Evolutionary conservation across 2,329 filamentous ascomycete genomes (phyloP), one percentile per base, ranked within the genome.

Genomic region (Stagonosporopsis rhizophila): DNA sequence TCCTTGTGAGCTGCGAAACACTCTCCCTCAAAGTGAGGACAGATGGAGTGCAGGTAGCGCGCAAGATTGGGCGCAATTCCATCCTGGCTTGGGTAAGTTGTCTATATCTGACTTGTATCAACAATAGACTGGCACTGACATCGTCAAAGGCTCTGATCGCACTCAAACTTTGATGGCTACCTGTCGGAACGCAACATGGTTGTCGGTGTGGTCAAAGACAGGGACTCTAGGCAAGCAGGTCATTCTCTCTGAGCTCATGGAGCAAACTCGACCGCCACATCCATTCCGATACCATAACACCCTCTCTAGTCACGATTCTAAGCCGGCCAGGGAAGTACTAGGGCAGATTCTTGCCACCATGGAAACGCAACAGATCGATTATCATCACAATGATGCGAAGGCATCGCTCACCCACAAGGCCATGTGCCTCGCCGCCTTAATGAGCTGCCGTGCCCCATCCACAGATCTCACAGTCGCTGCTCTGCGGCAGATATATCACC

Each of bases 131-230:
- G 4, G 37, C 19, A 17, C 44, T 46, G 32, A 46, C 22, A 1
- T 1, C 15, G 4, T 14, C 15, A 11, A 14, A 46, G 44, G 20
- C 6, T 46, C 44, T 6, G 44, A 22, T 11, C 44, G 44, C 22
- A 46, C 20, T 4, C 19, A 38, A 46, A 19, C 30, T 12, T 28
- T 46, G 20, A 27, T 4, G 20, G 9, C 35, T 4, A 15, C 14
- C 15, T 50, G 28, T 5, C 40, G 17, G 17, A 23, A 12, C 15
- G 20, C 25, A 11, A 23, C 46, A 3, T 50, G 38, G 37, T 3
- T 41, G 20, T 50, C 47, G 7, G n/a, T 25, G n/a, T 50, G 47
- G 47, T 19, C 38, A 8, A 40, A 42, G 28, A 50, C 47, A 28
- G 28, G 47, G 1, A 50, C 47, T 4, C 27, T 50, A 4, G 47